phyloP scores from a whole-genome alignment of 257 asterid species.

The Leonotis leonurus region DNA sequence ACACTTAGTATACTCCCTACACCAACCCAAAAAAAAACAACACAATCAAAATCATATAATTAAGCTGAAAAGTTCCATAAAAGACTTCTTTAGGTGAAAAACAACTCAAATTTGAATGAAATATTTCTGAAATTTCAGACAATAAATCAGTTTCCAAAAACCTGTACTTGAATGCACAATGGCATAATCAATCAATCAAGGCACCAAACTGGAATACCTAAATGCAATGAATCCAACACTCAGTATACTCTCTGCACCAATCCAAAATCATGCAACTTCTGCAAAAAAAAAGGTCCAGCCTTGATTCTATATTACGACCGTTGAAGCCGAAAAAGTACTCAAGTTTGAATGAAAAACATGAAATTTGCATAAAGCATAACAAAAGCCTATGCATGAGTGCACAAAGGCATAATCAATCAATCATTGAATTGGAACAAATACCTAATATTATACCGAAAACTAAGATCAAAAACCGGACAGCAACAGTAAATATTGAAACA shows the following conservation, averaged over 20 bases:
- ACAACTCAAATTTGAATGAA: not conserved
- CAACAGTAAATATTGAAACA: not conserved
- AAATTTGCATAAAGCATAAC: not conserved
- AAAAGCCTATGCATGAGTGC: not conserved
- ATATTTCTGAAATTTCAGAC: not conserved
- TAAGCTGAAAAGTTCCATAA: not conserved
- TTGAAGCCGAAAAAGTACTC: not conserved
- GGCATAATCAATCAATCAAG: too few species aligned
- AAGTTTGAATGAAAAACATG: not conserved
- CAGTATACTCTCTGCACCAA: constrained; percentile 36
- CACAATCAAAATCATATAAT: not conserved
- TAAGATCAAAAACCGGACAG: too few species aligned
- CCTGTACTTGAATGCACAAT: not conserved
- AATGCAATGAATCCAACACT: too few species aligned
- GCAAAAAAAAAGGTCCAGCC: too few species aligned
- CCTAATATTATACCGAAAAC: not conserved
- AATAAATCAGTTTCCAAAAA: not conserved
- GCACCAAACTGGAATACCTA: too few species aligned
- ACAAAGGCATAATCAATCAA: not conserved
- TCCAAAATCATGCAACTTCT: not conserved
- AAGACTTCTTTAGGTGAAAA: not conserved
- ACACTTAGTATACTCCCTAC: constrained; percentile 45
- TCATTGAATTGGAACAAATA: too few species aligned
- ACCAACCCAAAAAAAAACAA: not conserved
- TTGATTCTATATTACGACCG: too few species aligned